Evolutionary conservation across 1,139 yeast genomes (phyloP).

Genomic region (Candida sp.): DNA sequence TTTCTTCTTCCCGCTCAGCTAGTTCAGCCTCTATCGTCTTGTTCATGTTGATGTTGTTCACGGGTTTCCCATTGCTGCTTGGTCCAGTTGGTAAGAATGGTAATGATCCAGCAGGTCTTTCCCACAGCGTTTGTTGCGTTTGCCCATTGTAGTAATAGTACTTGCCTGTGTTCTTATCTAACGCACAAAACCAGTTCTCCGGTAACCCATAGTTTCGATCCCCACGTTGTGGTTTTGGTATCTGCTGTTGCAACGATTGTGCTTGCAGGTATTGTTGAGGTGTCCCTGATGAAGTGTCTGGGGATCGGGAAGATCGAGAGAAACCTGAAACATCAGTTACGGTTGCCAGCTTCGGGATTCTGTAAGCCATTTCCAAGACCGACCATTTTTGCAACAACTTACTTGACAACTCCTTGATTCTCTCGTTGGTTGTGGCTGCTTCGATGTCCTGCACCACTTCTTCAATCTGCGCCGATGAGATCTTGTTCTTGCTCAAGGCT

Average conservation of each 20-base stretch:
- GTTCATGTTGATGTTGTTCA: no score
- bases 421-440: slow-evolving; percentile 28
- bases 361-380: slow-evolving; percentile 75
- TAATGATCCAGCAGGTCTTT: slow-evolving; percentile 40
- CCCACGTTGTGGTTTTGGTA: slow-evolving; percentile 13
- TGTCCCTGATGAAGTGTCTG: slow-evolving; percentile 10
- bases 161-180: slow-evolving; percentile 41
- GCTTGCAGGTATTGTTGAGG: slow-evolving; percentile 5
- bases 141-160: slow-evolving; percentile 60
- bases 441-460: slow-evolving; percentile 56
- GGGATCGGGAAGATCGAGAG: slow-evolving; percentile 27
- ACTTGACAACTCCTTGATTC: slow-evolving; percentile 40
- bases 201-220: slow-evolving; percentile 39
- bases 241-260: slow-evolving; percentile 10
- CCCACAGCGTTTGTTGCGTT: slow-evolving; percentile 60
- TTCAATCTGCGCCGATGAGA: slow-evolving; percentile 78
- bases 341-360: slow-evolving; percentile 62
- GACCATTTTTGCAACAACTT: slow-evolving; percentile 72
- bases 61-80: slow-evolving; percentile 14
- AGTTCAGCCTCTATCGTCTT: slow-evolving; percentile 19
- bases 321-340: slow-evolving; percentile 8
- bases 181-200: slow-evolving; percentile 57
- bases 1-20: slow-evolving; percentile 40
- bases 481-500: slow-evolving; percentile 77
- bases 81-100: slow-evolving; percentile 30